Evolutionary conservation across 257 asterid genomes (phyloP), one percentile per base, ranked within the genome.

Genomic region (Linaria vulgaris): DNA sequence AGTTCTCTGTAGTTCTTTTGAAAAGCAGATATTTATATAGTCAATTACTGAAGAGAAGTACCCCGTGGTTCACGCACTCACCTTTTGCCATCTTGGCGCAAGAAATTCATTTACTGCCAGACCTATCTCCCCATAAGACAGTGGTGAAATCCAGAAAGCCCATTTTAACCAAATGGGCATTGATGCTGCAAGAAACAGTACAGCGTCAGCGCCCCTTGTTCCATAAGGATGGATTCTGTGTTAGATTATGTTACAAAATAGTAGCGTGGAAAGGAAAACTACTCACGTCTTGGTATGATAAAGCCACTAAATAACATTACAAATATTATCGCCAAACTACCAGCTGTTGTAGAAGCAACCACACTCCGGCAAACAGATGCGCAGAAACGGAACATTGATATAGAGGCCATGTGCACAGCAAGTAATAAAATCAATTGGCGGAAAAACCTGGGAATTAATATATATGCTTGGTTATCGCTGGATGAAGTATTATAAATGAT

Each of bases 161-260:
- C 88, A 84, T 72, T 69, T 68, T 59, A 84, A 70, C 91, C 91
- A 84, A 69, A 13, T 44, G 5, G 91, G 91, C 88, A 84, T 81
- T 17, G 88, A 77, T 50, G 82, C 88, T 84, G 86, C 73, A 66
- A 67, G 24, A 63, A 50, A 48, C n/a, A 39, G 7, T 31, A 27
- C 25, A 5, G 44, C 12, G 23, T 57, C 6, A 71, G 47, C 11
- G 4, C 9, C 24, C 10, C 43, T 47, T 24, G 1, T 43, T 46
- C 31, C 21, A 14, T n/a, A 34, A 37, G 14, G 31, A 31, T 27
- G 17, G n/a, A 37, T 11, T 8, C 10, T 37, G 31, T 49, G 27
- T 34, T 59, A 31, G 25, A n/a, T 16, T 17, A 4, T 55, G 23
- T 1, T 3, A 24, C 17, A 23, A 45, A 25, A 30, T 49, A 24